A percentile compares a stretch with the other conserved stretches of the same genome.
These are phyloP conservation scores for Viola odorata DNA, from an alignment of 345 rosid species.

Conservation along the genomic window DNA sequence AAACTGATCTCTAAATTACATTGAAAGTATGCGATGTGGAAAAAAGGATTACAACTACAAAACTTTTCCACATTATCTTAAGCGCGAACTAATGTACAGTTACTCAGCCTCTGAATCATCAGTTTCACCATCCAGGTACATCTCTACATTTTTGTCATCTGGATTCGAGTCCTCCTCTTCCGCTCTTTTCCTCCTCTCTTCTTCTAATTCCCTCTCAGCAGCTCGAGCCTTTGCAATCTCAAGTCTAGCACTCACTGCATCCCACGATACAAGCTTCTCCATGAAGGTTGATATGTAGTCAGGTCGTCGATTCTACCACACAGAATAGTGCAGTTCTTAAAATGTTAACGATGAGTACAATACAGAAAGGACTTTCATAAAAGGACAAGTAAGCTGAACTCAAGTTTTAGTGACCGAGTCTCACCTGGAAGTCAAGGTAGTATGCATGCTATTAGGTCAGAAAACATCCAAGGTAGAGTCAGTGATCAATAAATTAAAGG, in stretches of 20 bases:
- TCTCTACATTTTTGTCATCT: not conserved
- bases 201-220: constrained; percentile 55
- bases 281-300: constrained; percentile 59
- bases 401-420: constrained; percentile 7
- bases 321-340: not conserved
- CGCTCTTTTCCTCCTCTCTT: constrained; percentile 33
- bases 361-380: not conserved
- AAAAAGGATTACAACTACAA: not conserved
- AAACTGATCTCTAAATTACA: constrained; percentile 2
- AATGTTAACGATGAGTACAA: not conserved
- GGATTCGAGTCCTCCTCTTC: not conserved
- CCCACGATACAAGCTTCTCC: constrained; percentile 92
- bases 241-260: constrained; percentile 63
- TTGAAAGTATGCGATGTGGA: not conserved
- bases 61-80: not conserved
- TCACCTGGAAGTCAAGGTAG: constrained; percentile 91
- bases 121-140: constrained; percentile 4
- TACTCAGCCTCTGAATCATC: constrained; percentile 6
- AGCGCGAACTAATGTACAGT: not conserved
- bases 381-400: constrained; percentile 5
- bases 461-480: constrained; percentile 9
- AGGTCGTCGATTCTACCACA: constrained; percentile 54
- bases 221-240: constrained; percentile 60
- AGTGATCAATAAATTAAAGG: constrained; percentile 5
- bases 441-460: constrained; percentile 71